Base-by-base conservation (phyloP, 2,329 filamentous ascomycete genomes). In the Botrytis cinerea region DNA sequence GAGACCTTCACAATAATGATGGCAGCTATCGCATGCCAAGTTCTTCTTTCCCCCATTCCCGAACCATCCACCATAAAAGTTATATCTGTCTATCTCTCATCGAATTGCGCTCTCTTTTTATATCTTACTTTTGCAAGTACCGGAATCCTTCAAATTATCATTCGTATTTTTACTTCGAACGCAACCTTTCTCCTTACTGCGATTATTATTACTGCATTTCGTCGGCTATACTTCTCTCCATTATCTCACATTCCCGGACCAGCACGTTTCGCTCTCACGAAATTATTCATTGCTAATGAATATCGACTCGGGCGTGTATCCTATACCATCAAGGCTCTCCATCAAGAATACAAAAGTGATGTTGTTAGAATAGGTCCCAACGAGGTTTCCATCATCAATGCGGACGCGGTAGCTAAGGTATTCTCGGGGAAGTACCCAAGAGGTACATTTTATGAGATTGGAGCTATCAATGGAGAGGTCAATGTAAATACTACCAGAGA, bases 311-410 rank as follows among this genome's bases (percentile, higher is more conserved):
- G 78, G 2, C 63, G 73, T n/a, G 70, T 51, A 28, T 45, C 61
- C 28, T 35, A 54, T 46, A 71, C 59, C 4, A 73, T 79, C 35
- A 64, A 74, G 32, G 62, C 66, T 6, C 73, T 80, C 7, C 79
- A 80, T 69, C 68, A 77, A 16, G 28, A 76, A 54, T 80, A 80
- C 54, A 75, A 80, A 45, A 77, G 77, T 46, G 75, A 77, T 57
- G 70, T 77, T 22, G 57, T 76, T 2, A 73, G 76, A 28, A 74
- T 75, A 45, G 77, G 73, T 20, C 76, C 75, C 0, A 74, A 74
- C 59, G 73, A 77, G 25, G 79, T 81, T 1, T 79, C 78, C 62
- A 78, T 81, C 60, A 72, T 75, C 16, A 80, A 82, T 69, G 73
- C 67, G 7, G 74, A 76, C 40, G 74, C 75, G 5, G 51, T 76